Evolutionary conservation across 2,329 filamentous ascomycete genomes (phyloP), one percentile per base, ranked within the genome.

Genomic region (Curvularia eragrostidis): DNA sequence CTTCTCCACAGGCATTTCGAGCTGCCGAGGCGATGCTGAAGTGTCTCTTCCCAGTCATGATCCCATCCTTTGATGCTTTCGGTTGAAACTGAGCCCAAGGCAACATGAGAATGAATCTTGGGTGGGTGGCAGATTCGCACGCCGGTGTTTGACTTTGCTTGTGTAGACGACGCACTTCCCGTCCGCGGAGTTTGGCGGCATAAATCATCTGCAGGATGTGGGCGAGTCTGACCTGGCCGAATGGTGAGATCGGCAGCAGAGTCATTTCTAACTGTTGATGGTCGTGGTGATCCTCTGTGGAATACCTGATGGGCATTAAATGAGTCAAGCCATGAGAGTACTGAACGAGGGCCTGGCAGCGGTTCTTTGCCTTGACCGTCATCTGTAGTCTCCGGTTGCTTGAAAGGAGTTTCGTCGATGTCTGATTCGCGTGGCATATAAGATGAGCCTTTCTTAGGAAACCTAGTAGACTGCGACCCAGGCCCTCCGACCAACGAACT

Each of bases 261-360:
- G 36, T 58, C 56, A 21, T 47, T 39, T 47, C 52, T 58, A 7
- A 32, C 4, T 4, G 52, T 39, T 24, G 46, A 32, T 26, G 47
- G 26, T 36, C 24, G 41, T 24, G 56, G 41, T 18, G 32, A 21
- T 19, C 46, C 46, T 50, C 47, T 23, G 15, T 39, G 54, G 44
- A 55, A 18, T 15, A 38, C 41, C 8, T 43, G 47, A 18, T 58
- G 56, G 10, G 48, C 24, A 19, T 58, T 41, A 19, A 58, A 55
- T 5, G 56, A 58, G n/a, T 58, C 56, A 15, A 49, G 47, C 56
- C 56, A 58, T 19, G 56, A 47, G 7, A 58, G 56, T 0, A 58
- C 47, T 19, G 47, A 36, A 12, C 39, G 47, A n/a, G 52, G 56
- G 18, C 42, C 34, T 13, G 46, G 46, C 13, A 58, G 13, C 23